Evolutionary conservation across 2,329 filamentous ascomycete species (phyloP).

Genomic region (Akanthomyces lecanii): DNA sequence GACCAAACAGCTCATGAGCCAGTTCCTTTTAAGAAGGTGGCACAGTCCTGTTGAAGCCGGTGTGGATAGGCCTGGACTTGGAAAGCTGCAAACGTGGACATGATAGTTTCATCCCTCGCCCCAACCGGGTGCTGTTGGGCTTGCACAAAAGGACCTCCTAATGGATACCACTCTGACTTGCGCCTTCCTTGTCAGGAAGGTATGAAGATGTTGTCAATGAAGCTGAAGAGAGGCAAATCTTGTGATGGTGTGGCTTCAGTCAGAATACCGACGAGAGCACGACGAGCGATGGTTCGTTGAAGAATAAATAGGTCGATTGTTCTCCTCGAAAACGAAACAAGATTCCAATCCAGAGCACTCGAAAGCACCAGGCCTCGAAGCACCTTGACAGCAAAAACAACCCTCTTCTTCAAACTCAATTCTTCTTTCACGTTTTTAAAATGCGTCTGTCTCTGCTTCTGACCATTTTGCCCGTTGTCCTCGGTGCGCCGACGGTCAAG

Average conservation of each 20-base stretch:
- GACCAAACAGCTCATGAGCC: not conserved
- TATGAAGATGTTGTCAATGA: not conserved
- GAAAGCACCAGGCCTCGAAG: not conserved
- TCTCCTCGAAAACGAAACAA: not conserved
- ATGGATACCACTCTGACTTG: not conserved
- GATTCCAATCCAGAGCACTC: not conserved
- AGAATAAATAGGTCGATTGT: not conserved
- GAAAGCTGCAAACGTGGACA: not conserved
- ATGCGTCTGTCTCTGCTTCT: slow-evolving; percentile 26
- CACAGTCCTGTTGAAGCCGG: not conserved
- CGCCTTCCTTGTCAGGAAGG: slow-evolving; percentile 14
- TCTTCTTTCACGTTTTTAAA: not conserved
- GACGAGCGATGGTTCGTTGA: not conserved
- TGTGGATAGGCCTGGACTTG: not conserved
- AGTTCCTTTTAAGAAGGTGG: slow-evolving; percentile 13
- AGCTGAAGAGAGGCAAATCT: not conserved
- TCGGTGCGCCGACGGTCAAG: slow-evolving; percentile 23
- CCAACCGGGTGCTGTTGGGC: not conserved
- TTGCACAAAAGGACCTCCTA: not conserved
- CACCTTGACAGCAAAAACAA: not conserved
- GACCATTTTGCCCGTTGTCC: slow-evolving; percentile 23
- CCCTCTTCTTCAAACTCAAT: not conserved
- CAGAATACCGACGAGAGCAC: not conserved
- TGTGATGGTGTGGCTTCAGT: not conserved
- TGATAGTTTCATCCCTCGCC: not conserved